Evolutionary conservation across 176 grass and related monocot genomes (phyloP).

Genomic region (Zea luxurians): DNA sequence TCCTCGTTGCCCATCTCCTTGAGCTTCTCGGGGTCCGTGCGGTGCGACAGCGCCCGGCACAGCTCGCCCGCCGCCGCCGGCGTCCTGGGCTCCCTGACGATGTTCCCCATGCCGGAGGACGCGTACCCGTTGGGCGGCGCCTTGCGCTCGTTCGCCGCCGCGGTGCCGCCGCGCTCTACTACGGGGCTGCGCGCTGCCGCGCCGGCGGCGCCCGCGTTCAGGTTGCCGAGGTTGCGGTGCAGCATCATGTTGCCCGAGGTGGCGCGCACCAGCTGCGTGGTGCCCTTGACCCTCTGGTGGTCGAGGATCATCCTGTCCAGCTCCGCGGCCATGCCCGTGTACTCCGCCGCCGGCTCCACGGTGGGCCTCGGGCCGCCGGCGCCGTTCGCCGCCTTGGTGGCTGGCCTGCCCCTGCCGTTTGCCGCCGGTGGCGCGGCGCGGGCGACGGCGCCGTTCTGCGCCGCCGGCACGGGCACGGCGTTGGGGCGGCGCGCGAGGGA

Average conservation of each 20-base stretch:
- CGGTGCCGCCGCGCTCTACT: slow-evolving; percentile 10
- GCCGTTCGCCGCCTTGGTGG: slow-evolving; percentile 27
- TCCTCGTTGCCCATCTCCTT: slow-evolving; percentile 98
- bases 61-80: slow-evolving; percentile 29
- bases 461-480: neutral
- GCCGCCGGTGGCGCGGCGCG: neutral
- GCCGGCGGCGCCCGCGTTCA: slow-evolving; percentile 35
- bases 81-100: slow-evolving; percentile 34
- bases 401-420: slow-evolving; percentile 10
- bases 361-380: slow-evolving; percentile 11
- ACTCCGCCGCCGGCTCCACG: slow-evolving; percentile 30
- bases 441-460: neutral
- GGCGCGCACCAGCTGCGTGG: slow-evolving; percentile 62
- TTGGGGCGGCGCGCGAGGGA: slow-evolving; percentile 37
- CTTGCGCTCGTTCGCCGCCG: slow-evolving; percentile 30
- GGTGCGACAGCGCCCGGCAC: slow-evolving; percentile 67
- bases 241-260: slow-evolving; percentile 94
- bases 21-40: slow-evolving; percentile 74
- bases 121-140: slow-evolving; percentile 31
- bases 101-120: slow-evolving; percentile 49
- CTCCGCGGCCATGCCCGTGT: slow-evolving; percentile 72
- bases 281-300: slow-evolving; percentile 57
- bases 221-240: slow-evolving; percentile 81
- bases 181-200: neutral
- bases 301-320: slow-evolving; percentile 88